These are phyloP conservation scores for Aegilops sharonensis DNA, from an alignment of 176 grass and related monocot species.

Conservation along the genomic window DNA sequence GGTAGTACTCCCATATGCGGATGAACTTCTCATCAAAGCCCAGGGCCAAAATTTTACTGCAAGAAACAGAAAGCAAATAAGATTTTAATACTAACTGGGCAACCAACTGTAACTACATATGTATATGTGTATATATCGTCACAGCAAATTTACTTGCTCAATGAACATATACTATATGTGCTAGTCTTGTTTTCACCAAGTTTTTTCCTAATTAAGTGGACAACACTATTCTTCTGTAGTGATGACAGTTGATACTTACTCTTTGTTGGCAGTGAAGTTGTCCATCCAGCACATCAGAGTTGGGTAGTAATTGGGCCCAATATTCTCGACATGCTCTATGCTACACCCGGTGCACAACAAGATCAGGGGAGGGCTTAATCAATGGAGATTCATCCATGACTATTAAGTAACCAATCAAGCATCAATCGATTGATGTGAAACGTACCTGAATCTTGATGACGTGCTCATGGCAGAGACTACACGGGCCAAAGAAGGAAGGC, in stretches of 20 bases:
- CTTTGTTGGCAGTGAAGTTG: background rate
- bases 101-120: background rate
- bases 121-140: background rate
- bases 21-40: background rate
- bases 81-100: background rate
- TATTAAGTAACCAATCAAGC: background rate
- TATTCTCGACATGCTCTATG: conserved; percentile 9
- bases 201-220: background rate
- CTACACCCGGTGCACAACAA: background rate
- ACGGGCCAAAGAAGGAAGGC: conserved; percentile 8
- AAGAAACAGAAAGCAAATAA: background rate
- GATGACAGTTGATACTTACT: background rate
- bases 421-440: background rate
- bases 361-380: background rate
- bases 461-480: background rate
- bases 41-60: background rate
- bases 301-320: background rate
- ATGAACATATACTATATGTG: background rate
- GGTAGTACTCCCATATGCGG: background rate
- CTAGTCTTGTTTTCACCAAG: background rate
- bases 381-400: background rate
- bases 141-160: background rate
- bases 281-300: background rate
- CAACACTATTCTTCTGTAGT: background rate
- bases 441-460: background rate